Evolutionary conservation across 139 green algal species (phyloP), one percentile per base, ranked within the genome.

Genomic region (Coelastrella sp.): DNA sequence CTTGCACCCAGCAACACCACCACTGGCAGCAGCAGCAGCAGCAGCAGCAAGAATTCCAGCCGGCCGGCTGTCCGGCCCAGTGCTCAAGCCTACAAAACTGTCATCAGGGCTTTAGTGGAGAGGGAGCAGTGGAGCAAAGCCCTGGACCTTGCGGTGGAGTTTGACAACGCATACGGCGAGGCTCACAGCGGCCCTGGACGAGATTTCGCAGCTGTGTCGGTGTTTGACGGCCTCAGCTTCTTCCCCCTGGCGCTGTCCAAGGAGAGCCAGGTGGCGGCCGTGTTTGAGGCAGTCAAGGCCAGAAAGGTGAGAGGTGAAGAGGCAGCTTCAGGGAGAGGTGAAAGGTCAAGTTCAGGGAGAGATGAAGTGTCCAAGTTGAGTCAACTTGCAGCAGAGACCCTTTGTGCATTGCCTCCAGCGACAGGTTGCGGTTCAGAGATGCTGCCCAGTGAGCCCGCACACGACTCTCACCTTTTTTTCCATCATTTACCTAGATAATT

Each of bases 261-360:
- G 4, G 82, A 87, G 65, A 70, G 22, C 4, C 17, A 87, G 19
- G 12, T 87, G 10, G 82, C 65, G 35, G 82, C 82, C 22, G 65
- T 63, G 82, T 87, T 87, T 68, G 59, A 49, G 24, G 60, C 73
- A 20, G 25, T 87, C 17, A 61, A 87, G 82, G 82, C 82, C 14
- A 24, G 82, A 58, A 61, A 87, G 82, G 82, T 87, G 65, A 4
- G 81, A 15, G 6, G 7, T 27, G 24, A n/a, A n/a, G 78, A 11
- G 14, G 61, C 14, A 12, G 3, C 11, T 68, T 68, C 14, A 12
- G 61, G 14, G 61, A 10, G 14, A 12, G 61, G 11, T 68, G 61
- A 19, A 11, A 17, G 61, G 11, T 70, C 14, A 12, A 15, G 0
- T 12, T 4, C 61, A 15, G 61, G 61, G 61, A 15, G 61, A 70